A percentile compares a stretch with the other conserved stretches of the same genome.
phyloP scores from a whole-genome alignment of 768 basidiomycete species.

The Naganishia randhawae region DNA sequence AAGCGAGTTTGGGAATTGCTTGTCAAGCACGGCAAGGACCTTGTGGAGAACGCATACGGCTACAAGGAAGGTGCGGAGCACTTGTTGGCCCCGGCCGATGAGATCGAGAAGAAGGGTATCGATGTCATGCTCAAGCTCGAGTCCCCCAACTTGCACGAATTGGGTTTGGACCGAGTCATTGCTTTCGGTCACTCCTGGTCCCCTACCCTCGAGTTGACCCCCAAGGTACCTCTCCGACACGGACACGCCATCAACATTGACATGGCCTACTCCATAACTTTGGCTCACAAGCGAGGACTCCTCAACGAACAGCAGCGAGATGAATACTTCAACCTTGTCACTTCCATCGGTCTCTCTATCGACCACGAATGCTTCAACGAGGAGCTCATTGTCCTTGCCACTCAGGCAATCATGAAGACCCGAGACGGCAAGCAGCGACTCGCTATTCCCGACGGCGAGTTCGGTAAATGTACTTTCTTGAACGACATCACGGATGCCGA shows the following conservation, averaged over 20 bases:
- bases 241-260: slow-evolving; percentile 52
- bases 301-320: slow-evolving; percentile 49
- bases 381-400: slow-evolving; percentile 46
- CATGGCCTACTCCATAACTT: slow-evolving; percentile 52
- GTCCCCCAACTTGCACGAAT: slow-evolving; percentile 51
- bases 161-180: slow-evolving; percentile 51
- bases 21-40: slow-evolving; percentile 50
- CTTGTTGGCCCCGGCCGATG: slow-evolving; percentile 40
- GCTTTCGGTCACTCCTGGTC: slow-evolving; percentile 40
- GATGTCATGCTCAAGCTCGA: slow-evolving; percentile 52
- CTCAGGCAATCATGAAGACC: slow-evolving; percentile 49
- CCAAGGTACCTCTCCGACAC: slow-evolving; percentile 49
- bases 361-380: slow-evolving; percentile 50
- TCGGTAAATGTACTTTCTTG: slow-evolving; percentile 51
- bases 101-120: slow-evolving; percentile 50
- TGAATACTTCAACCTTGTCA: slow-evolving; percentile 48
- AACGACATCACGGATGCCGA: slow-evolving; percentile 51
- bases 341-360: slow-evolving; percentile 48
- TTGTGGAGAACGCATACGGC: slow-evolving; percentile 51
- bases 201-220: slow-evolving; percentile 49
- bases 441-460: slow-evolving; percentile 48
- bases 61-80: slow-evolving; percentile 42
- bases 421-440: slow-evolving; percentile 50
- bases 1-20: slow-evolving; percentile 48
- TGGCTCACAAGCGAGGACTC: slow-evolving; percentile 49